phyloP scores from a whole-genome alignment of 768 basidiomycete genomes.

The Leccinum fibrillosum region DNA sequence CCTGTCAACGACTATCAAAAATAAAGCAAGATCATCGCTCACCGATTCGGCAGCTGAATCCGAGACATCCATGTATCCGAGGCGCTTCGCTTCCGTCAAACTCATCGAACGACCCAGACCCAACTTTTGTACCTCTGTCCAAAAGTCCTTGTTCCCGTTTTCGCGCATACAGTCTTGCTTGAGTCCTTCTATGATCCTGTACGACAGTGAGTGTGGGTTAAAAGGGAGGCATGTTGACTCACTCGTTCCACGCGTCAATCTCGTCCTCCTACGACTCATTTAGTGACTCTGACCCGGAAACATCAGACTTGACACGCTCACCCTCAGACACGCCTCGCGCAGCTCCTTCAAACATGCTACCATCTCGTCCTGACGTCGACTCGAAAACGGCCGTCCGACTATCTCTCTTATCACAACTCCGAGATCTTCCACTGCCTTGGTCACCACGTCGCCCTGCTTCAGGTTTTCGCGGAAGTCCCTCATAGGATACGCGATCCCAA shows the following conservation, averaged over 20 bases:
- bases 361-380: slow-evolving; percentile 63
- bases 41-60: slow-evolving; percentile 58
- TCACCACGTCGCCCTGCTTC: slow-evolving; percentile 72
- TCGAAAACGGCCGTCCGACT: slow-evolving; percentile 66
- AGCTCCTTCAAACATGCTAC: slow-evolving; percentile 68
- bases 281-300: neutral
- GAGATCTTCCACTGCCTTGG: slow-evolving; percentile 82
- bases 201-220: neutral
- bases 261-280: slow-evolving; percentile 63
- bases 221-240: neutral
- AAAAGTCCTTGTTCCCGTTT: slow-evolving; percentile 67
- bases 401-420: slow-evolving; percentile 69
- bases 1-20: neutral
- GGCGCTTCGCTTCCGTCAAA: slow-evolving; percentile 60
- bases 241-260: slow-evolving; percentile 80
- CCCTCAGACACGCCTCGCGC: slow-evolving; percentile 64
- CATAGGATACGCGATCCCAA: slow-evolving; percentile 71
- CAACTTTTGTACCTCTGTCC: slow-evolving; percentile 50
- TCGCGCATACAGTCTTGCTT: slow-evolving; percentile 50
- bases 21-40: slow-evolving; percentile 14
- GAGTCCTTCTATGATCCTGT: slow-evolving; percentile 60
- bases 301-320: slow-evolving; percentile 27
- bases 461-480: slow-evolving; percentile 74
- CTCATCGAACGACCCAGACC: slow-evolving; percentile 57
- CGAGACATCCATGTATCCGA: slow-evolving; percentile 54